Conservation (phyloP, 2,329 filamentous ascomycete species). For the Phaeophleospora eucalypticola region DNA sequence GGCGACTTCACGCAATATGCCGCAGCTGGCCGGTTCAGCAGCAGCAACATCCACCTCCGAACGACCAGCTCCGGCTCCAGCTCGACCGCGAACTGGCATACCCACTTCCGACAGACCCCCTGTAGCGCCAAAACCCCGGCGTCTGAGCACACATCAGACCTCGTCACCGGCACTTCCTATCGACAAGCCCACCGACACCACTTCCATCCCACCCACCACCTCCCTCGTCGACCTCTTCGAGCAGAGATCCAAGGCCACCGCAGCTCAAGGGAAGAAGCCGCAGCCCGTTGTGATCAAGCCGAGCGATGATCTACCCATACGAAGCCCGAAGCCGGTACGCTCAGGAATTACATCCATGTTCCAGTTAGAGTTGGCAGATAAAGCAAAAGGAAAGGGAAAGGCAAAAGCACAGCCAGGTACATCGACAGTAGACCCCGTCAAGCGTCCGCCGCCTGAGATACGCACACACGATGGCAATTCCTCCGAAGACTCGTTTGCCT, state of each 20-base stretch:
- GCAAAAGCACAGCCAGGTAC: slow-evolving; percentile 1
- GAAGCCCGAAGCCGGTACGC: slow-evolving; percentile 40
- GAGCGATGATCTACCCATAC: slow-evolving; percentile 33
- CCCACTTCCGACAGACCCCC: slow-evolving; percentile 17
- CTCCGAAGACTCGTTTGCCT: slow-evolving; percentile 22
- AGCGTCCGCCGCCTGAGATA: neutral
- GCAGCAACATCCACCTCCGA: neutral
- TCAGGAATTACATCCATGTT: slow-evolving; percentile 32
- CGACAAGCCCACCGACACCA: slow-evolving; percentile 22
- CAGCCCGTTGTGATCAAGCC: slow-evolving; percentile 22
- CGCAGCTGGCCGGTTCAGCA: slow-evolving; percentile 8
- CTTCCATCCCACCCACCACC: slow-evolving; percentile 49
- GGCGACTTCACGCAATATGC: slow-evolving; percentile 24
- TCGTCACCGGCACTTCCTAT: slow-evolving; percentile 3
- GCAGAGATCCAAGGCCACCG: slow-evolving; percentile 35
- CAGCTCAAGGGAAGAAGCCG: slow-evolving; percentile 12
- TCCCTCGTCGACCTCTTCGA: slow-evolving; percentile 69
- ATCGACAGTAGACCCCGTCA: slow-evolving; percentile 1
- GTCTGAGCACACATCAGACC: slow-evolving; percentile 19
- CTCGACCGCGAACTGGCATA: slow-evolving; percentile 9
- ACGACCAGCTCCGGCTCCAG: slow-evolving; percentile 1
- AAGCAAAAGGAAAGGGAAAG: slow-evolving; percentile 9
- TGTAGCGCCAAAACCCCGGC: slow-evolving; percentile 29
- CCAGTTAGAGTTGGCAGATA: slow-evolving; percentile 24
- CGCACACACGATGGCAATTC: slow-evolving; percentile 3